phyloP scores from a whole-genome alignment of 768 basidiomycete species.

The Plicaturopsis crispa region DNA sequence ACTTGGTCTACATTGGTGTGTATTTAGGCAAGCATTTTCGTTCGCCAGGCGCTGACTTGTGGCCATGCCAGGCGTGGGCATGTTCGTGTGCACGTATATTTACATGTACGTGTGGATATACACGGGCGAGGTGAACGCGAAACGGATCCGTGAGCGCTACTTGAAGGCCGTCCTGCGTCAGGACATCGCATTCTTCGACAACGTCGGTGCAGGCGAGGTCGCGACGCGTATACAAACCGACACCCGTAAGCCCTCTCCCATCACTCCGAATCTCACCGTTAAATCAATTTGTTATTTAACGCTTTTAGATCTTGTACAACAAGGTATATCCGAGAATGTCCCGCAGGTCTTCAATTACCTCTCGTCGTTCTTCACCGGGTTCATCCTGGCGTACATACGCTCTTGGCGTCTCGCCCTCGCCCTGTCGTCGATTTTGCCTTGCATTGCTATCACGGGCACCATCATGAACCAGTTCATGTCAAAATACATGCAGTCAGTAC shows the following conservation, averaged over 20 bases:
- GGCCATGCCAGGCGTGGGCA: no score
- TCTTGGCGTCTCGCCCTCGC: constrained; percentile 56
- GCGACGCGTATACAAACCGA: constrained; percentile 89
- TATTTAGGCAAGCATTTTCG: background rate
- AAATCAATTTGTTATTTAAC: background rate
- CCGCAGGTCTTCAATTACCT: constrained; percentile 31
- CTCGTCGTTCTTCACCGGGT: constrained; percentile 46
- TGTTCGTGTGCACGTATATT: constrained; percentile 37
- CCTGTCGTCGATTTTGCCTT: constrained; percentile 63
- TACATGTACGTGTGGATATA: constrained; percentile 38
- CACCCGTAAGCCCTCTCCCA: constrained; percentile 44
- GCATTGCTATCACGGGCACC: constrained; percentile 67
- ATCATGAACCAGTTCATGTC: constrained; percentile 66
- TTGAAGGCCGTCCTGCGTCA: constrained; percentile 77
- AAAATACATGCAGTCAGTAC: constrained; percentile 55
- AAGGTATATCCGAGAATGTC: constrained; percentile 58
- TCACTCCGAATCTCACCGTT: background rate
- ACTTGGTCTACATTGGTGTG: constrained; percentile 35
- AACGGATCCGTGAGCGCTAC: constrained; percentile 79
- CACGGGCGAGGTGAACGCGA: constrained; percentile 73
- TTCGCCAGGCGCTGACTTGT: constrained; percentile 23
- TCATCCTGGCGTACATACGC: constrained; percentile 36
- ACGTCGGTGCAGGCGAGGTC: constrained; percentile 88
- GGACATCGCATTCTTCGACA: constrained; percentile 85
- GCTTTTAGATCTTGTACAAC: constrained; percentile 44